phyloP scores from a whole-genome alignment of 495 filamentous ascomycete species.

The Neurospora tetrasperma region DNA sequence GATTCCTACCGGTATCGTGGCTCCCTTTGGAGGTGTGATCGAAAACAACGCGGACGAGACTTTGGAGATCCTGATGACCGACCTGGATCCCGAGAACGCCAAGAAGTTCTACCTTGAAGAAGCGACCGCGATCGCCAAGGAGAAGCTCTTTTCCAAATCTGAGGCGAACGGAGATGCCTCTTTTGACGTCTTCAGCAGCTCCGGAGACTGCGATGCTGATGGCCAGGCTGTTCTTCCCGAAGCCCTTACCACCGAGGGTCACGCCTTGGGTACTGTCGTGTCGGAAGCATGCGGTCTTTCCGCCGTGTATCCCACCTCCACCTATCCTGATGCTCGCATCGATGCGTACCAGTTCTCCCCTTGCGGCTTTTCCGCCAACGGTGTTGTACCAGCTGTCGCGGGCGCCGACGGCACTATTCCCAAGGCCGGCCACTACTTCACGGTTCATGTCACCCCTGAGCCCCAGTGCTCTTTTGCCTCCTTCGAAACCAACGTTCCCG shows the following conservation, averaged over 20 bases:
- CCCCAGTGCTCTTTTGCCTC: slow-evolving; percentile 97
- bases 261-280: slow-evolving; percentile 85
- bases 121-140: slow-evolving; percentile 81
- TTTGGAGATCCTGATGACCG: slow-evolving; percentile 95
- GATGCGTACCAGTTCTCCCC: slow-evolving; percentile 96
- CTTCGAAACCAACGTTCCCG: slow-evolving; percentile 98
- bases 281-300: slow-evolving; percentile 84
- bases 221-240: slow-evolving; percentile 41
- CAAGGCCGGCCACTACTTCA: slow-evolving; percentile 82
- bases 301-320: slow-evolving; percentile 74
- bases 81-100: slow-evolving; percentile 83
- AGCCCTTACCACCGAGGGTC: slow-evolving; percentile 82
- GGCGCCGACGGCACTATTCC: slow-evolving; percentile 26
- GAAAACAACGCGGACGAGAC: slow-evolving; percentile 66
- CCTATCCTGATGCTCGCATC: slow-evolving; percentile 86
- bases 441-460: slow-evolving; percentile 97
- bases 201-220: slow-evolving; percentile 46
- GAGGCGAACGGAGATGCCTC: slow-evolving; percentile 40
- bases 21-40: slow-evolving; percentile 38
- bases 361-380: slow-evolving; percentile 97
- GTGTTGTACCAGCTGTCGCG: slow-evolving; percentile 64
- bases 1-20: slow-evolving; percentile 56
- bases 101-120: slow-evolving; percentile 94
- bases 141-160: slow-evolving; percentile 55
- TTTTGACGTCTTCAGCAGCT: slow-evolving; percentile 73